Percentiles rank a stretch among this genome's conserved stretches.
Evolutionary conservation across 129 eudicot species (phyloP).

Genomic region (Kitagawia praeruptora): DNA sequence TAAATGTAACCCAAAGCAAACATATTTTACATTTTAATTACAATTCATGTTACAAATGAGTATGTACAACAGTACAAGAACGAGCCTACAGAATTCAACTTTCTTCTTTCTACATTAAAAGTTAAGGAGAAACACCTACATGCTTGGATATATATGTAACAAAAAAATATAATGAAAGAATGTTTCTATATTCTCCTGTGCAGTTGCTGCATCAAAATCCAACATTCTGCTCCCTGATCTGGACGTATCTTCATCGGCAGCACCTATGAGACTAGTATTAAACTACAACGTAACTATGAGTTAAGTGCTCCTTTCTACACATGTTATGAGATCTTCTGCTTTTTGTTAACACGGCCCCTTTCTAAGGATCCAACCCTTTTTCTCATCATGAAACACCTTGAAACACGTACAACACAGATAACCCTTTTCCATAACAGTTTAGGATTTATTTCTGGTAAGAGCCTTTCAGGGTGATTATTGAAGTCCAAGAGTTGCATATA

Average conservation of each 20-base stretch:
- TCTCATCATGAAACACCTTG: slow-evolving; percentile 1
- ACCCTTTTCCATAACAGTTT: slow-evolving; percentile 16
- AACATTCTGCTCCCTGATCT: not conserved
- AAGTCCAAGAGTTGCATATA: not conserved
- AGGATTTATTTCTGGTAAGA: not conserved
- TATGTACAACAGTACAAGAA: no score
- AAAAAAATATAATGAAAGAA: not conserved
- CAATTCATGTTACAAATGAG: no score
- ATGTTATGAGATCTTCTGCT: slow-evolving; percentile 15
- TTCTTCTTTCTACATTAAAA: not conserved
- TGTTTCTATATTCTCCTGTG: not conserved
- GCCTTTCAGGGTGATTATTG: not conserved
- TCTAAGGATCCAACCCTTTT: slow-evolving; percentile 12
- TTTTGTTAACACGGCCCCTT: slow-evolving; percentile 21
- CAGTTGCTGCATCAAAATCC: not conserved
- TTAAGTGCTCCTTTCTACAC: not conserved
- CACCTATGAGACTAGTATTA: not conserved
- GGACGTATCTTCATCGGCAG: slow-evolving; percentile 2
- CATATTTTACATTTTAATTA: no score
- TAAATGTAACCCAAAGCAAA: no score
- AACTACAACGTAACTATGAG: not conserved
- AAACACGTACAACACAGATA: slow-evolving; percentile 11
- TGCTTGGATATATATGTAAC: no score
- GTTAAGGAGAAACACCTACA: not conserved
- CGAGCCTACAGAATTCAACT: no score